These are phyloP conservation scores for Phoma sp. DNA, from an alignment of 2,329 filamentous ascomycete species.

Conservation along the genomic window DNA sequence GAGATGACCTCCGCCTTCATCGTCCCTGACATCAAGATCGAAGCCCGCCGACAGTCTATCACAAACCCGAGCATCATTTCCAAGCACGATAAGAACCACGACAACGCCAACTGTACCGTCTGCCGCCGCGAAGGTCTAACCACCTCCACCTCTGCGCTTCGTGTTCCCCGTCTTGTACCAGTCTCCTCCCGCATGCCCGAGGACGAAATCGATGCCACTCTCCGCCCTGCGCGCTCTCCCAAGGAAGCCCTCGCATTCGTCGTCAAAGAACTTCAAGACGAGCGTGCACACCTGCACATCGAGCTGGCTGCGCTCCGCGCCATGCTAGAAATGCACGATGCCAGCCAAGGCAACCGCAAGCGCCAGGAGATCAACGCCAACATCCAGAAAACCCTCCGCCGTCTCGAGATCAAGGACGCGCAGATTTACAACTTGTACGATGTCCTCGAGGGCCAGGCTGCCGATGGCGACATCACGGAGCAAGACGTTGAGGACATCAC, in stretches of 20 bases:
- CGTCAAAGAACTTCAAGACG: conserved; percentile 81
- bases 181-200: conserved; percentile 60
- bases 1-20: conserved; percentile 72
- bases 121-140: conserved; percentile 57
- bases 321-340: conserved; percentile 68
- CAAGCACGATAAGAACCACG: conserved; percentile 54
- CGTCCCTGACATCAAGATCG: conserved; percentile 67
- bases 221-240: conserved; percentile 70
- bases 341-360: conserved; percentile 66
- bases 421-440: conserved; percentile 86
- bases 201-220: conserved; percentile 65
- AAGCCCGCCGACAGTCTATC: conserved; percentile 35
- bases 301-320: conserved; percentile 68
- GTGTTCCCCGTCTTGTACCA: conserved; percentile 59
- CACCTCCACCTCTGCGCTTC: conserved; percentile 38
- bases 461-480: conserved; percentile 63
- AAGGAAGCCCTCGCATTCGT: conserved; percentile 79
- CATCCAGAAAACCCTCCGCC: conserved; percentile 67
- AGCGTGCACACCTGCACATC: conserved; percentile 77
- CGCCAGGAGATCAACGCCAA: conserved; percentile 67
- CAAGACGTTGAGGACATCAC: conserved; percentile 54
- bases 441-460: conserved; percentile 75
- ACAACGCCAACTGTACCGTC: conserved; percentile 63
- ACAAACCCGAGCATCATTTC: conserved; percentile 28
- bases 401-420: conserved; percentile 75